These are phyloP conservation scores for Fraxinus excelsior DNA, from an alignment of 257 asterid species.

Conservation along the genomic window DNA sequence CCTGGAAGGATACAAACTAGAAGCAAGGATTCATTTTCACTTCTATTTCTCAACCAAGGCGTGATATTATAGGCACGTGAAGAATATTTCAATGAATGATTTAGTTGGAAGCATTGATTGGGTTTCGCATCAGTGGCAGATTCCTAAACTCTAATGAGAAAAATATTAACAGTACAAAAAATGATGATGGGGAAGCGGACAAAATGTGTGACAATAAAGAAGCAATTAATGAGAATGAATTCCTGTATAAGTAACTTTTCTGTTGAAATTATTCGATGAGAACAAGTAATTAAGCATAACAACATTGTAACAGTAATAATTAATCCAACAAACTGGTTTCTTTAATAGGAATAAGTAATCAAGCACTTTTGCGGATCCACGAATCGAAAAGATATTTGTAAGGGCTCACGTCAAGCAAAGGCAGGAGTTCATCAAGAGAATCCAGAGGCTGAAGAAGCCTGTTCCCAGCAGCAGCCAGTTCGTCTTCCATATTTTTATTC, in stretches of 20 bases:
- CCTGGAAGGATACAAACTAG: neutral
- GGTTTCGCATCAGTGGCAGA: neutral
- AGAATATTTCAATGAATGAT: no score
- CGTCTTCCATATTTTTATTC: conserved; percentile 43
- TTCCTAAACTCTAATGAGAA: neutral
- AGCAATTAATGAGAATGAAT: neutral
- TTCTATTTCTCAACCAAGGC: neutral
- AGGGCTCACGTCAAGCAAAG: conserved; percentile 77
- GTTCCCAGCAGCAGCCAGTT: conserved; percentile 65
- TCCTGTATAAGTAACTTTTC: neutral
- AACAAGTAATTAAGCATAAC: neutral
- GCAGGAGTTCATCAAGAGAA: conserved; percentile 59
- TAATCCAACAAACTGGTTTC: neutral
- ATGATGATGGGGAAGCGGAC: no score
- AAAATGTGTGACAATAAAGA: no score
- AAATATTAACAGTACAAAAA: neutral
- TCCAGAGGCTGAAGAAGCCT: conserved; percentile 67
- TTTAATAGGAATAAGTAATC: neutral
- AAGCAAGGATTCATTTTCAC: no score
- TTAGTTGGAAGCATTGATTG: neutral
- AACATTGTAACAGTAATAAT: neutral
- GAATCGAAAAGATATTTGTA: neutral
- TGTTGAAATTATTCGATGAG: conserved; percentile 1
- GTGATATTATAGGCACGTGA: neutral
- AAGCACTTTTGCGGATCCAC: neutral